Evolutionary conservation across 2,329 filamentous ascomycete species (phyloP).

Genomic region (Periconia digitata): DNA sequence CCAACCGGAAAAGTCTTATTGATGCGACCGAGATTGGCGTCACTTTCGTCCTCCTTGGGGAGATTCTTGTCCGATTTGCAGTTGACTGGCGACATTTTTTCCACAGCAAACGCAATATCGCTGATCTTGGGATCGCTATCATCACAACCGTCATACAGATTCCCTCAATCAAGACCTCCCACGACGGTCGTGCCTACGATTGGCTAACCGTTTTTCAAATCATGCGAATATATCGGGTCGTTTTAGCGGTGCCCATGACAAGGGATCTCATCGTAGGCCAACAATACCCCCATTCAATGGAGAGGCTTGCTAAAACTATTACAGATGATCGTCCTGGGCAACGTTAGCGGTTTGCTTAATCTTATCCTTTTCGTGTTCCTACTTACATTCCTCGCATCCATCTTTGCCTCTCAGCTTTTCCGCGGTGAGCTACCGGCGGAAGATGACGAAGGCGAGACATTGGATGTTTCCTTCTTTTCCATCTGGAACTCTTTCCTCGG

Average conservation of each 20-base stretch:
- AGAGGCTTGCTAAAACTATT: slow-evolving; percentile 17
- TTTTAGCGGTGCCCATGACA: slow-evolving; percentile 85
- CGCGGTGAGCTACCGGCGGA: slow-evolving; percentile 74
- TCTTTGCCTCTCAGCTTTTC: slow-evolving; percentile 91
- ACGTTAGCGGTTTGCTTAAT: slow-evolving; percentile 88
- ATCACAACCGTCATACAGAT: slow-evolving; percentile 84
- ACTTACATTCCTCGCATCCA: slow-evolving; percentile 89
- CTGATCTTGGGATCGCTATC: slow-evolving; percentile 78
- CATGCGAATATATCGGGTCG: slow-evolving; percentile 85
- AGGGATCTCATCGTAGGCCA: slow-evolving; percentile 71
- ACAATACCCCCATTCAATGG: not conserved
- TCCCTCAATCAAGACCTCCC: slow-evolving; percentile 71
- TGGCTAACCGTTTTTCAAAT: slow-evolving; percentile 96
- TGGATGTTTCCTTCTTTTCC: slow-evolving; percentile 77
- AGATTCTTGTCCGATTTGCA: slow-evolving; percentile 78
- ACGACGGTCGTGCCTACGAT: slow-evolving; percentile 66
- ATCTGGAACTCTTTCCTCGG: slow-evolving; percentile 96
- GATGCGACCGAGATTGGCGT: slow-evolving; percentile 71
- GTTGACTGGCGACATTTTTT: slow-evolving; percentile 83
- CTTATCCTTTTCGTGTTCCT: slow-evolving; percentile 95
- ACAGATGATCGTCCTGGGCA: slow-evolving; percentile 76
- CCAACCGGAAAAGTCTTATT: slow-evolving; percentile 64
- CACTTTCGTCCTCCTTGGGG: slow-evolving; percentile 75
- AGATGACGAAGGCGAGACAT: slow-evolving; percentile 62
- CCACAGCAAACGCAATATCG: slow-evolving; percentile 70